Base-by-base conservation (phyloP, 75 land plant species). In the Cryptomeria japonica region DNA sequence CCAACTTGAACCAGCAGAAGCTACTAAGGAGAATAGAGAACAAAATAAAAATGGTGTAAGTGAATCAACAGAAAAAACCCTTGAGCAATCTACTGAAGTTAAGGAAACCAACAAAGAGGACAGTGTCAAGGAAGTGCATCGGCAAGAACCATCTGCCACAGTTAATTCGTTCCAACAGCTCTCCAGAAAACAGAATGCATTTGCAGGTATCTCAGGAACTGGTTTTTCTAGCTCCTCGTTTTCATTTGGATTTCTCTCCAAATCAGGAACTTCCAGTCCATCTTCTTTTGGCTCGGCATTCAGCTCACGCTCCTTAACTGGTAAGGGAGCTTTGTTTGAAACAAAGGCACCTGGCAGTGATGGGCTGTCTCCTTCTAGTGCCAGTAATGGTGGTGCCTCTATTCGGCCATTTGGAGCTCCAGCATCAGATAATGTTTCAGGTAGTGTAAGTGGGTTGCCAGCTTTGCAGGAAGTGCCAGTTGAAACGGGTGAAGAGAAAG, bases 401-500 rank as follows among this genome's bases (percentile, higher is more conserved):
- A 86, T 91, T 58, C 88, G 84, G 85, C 89, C 92, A 10, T 91
- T 93, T 89, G 92, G 92, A 2, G 36, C 90, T 77, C 15, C 78
- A 49, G 89, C 88, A 31, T 44, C 91, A 32, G 87, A 82, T 78
- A 84, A 64, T 34, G 39, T 82, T 3, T 89, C 90, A 82, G 84
- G 86, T 89, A 91, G 80, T 80, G 41, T 70, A n/a, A 88, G 76
- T 73, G 85, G 46, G 13, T 44, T 86, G 25, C 90, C 90, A 34
- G 12, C 92, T 2, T 86, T 93, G 90, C 95, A 95, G 90, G 98
- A 95, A 87, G 98, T 94, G n/a, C 90, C 87, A 22, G 87, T 93
- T 87, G 95, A 96, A 87, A 96, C 99, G 18, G 99, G 99, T 2
- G 99, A 97, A 89, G 99, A 97, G 90, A 93, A 97, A 87, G 99